Percentiles rank a stretch among this genome's conserved stretches.
Evolutionary conservation across 2,329 filamentous ascomycete genomes (phyloP).

Genomic region (Colletotrichum sojae): DNA sequence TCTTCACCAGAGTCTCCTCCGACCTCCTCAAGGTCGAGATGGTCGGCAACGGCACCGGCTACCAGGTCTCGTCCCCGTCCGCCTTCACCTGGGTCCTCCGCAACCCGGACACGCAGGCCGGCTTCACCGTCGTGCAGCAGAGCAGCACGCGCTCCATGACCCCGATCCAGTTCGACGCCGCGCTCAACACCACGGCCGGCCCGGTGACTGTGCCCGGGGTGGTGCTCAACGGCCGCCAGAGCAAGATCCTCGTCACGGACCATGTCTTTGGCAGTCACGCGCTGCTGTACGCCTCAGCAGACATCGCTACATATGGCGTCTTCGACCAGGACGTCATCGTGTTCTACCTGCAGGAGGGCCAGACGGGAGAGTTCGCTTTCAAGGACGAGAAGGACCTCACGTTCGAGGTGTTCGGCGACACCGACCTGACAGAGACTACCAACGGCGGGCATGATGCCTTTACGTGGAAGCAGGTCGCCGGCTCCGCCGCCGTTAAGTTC

Average conservation of each 20-base stretch:
- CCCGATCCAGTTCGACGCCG: slow-evolving; percentile 61
- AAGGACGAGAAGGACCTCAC: slow-evolving; percentile 51
- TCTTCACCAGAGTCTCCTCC: slow-evolving; percentile 67
- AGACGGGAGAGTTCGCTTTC: slow-evolving; percentile 73
- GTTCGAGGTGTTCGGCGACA: slow-evolving; percentile 53
- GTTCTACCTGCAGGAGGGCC: slow-evolving; percentile 73
- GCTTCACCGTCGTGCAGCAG: slow-evolving; percentile 66
- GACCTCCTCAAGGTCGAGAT: slow-evolving; percentile 67
- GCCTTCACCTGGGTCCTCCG: slow-evolving; percentile 67
- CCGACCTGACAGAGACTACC: slow-evolving; percentile 30
- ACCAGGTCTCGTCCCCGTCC: slow-evolving; percentile 47
- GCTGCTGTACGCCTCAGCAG: slow-evolving; percentile 78
- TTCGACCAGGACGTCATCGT: slow-evolving; percentile 71
- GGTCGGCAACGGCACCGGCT: slow-evolving; percentile 67
- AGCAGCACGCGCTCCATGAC: slow-evolving; percentile 58
- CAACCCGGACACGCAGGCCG: slow-evolving; percentile 63
- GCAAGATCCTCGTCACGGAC: slow-evolving; percentile 77
- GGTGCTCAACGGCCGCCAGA: slow-evolving; percentile 73
- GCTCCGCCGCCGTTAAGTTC: slow-evolving; percentile 65
- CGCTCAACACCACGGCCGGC: slow-evolving; percentile 62
- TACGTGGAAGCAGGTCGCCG: slow-evolving; percentile 64
- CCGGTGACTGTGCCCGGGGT: slow-evolving; percentile 61
- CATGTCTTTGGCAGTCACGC: slow-evolving; percentile 72
- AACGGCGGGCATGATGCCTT: slow-evolving; percentile 44
- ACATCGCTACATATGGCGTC: slow-evolving; percentile 77